A percentile compares a stretch with the other conserved stretches of the same genome.
phyloP scores from a whole-genome alignment of 2,329 filamentous ascomycete species.

The Lecanoromycetidae sp. region DNA sequence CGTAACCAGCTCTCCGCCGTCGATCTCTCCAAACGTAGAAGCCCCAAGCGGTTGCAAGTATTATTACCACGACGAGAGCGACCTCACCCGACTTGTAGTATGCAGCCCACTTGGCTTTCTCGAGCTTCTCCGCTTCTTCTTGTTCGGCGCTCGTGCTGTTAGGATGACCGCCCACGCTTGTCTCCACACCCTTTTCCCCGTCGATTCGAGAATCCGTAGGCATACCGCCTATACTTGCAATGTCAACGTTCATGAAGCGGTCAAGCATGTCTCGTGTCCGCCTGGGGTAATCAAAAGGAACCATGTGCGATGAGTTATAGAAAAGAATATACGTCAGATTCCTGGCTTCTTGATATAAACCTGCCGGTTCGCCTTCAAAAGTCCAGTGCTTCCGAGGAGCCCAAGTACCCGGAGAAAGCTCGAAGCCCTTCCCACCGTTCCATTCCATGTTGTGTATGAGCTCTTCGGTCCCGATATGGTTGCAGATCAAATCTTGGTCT shows the following conservation, averaged over 20 bases:
- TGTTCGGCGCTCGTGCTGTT: slow-evolving; percentile 57
- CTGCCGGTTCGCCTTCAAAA: slow-evolving; percentile 77
- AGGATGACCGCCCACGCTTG: slow-evolving; percentile 61
- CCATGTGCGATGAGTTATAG: slow-evolving; percentile 96
- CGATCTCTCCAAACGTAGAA: slow-evolving; percentile 52
- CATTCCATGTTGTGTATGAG: slow-evolving; percentile 83
- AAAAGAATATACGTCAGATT: slow-evolving; percentile 94
- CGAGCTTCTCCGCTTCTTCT: slow-evolving; percentile 58
- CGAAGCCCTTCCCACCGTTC: slow-evolving; percentile 86
- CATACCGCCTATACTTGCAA: slow-evolving; percentile 69
- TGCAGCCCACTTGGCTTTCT: slow-evolving; percentile 75
- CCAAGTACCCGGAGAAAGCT: slow-evolving; percentile 73
- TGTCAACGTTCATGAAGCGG: slow-evolving; percentile 87
- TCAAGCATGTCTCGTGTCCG: slow-evolving; percentile 92
- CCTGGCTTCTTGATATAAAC: slow-evolving; percentile 86
- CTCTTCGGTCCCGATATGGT: slow-evolving; percentile 85
- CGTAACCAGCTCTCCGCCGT: slow-evolving; percentile 34
- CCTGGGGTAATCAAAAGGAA: slow-evolving; percentile 83
- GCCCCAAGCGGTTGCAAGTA: slow-evolving; percentile 63
- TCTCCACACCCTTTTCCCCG: slow-evolving; percentile 68
- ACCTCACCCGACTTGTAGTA: slow-evolving; percentile 81
- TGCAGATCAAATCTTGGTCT: slow-evolving; percentile 90
- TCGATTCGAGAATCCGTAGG: slow-evolving; percentile 72
- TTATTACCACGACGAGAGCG: slow-evolving; percentile 66
- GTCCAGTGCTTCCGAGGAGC: slow-evolving; percentile 89